A percentile compares a stretch with the other conserved stretches of the same genome.
Evolutionary conservation across 2,329 filamentous ascomycete species (phyloP).

Genomic region (Dactylellina sp.): DNA sequence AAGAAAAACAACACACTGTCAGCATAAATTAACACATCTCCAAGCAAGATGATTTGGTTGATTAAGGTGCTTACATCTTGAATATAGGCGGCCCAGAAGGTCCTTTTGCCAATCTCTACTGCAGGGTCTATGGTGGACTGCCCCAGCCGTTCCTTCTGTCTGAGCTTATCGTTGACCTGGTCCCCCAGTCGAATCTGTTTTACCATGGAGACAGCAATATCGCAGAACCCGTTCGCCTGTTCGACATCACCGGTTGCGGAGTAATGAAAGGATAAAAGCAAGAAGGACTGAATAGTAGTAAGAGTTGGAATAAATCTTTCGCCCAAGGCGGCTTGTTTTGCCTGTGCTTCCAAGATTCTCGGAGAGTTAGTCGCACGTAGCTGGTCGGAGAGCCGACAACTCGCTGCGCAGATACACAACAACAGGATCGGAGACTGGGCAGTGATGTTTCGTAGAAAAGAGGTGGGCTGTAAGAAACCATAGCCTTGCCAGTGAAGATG

Average conservation of each 20-base stretch:
- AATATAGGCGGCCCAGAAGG: constrained; percentile 52
- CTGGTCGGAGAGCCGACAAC: constrained; percentile 46
- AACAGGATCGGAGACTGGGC: constrained; percentile 45
- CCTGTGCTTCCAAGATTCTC: constrained; percentile 48
- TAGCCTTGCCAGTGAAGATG: constrained; percentile 56
- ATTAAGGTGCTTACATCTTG: constrained; percentile 50
- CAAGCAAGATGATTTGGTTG: neutral
- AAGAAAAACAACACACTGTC: constrained; percentile 40
- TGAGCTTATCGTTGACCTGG: constrained; percentile 48
- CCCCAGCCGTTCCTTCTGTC: constrained; percentile 44
- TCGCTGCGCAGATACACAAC: constrained; percentile 48
- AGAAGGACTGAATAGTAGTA: constrained; percentile 46
- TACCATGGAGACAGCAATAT: constrained; percentile 54
- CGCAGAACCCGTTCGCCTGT: constrained; percentile 45
- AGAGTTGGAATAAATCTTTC: constrained; percentile 49
- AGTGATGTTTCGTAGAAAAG: constrained; percentile 46
- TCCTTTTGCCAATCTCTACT: constrained; percentile 54
- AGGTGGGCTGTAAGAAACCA: constrained; percentile 43
- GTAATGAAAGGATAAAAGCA: constrained; percentile 48
- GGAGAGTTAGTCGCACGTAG: constrained; percentile 48
- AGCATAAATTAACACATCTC: constrained; percentile 33
- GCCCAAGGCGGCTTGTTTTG: constrained; percentile 49
- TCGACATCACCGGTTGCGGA: constrained; percentile 51
- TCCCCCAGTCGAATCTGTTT: constrained; percentile 54
- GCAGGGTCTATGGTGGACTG: constrained; percentile 47